A percentile compares a stretch with the other conserved stretches of the same genome.
Conservation (phyloP, 371 early-diverging fungal species). For the Lichtheimia hyalospora region DNA sequence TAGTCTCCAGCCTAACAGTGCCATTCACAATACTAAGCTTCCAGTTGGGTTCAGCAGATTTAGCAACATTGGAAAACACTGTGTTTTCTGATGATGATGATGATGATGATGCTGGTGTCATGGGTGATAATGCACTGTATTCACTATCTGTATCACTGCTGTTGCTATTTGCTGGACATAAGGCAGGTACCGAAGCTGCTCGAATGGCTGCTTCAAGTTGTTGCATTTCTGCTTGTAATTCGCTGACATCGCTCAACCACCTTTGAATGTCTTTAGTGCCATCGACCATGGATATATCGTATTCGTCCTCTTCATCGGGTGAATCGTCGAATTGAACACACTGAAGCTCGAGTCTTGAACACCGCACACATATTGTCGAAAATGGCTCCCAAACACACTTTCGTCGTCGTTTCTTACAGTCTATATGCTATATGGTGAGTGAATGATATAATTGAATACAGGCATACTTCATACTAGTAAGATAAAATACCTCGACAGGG, state of each 20-base stretch:
- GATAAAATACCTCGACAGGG: conserved; percentile 8
- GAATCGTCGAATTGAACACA: conserved; percentile 7
- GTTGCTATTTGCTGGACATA: not conserved
- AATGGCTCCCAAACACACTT: conserved; percentile 2
- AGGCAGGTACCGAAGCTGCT: not conserved
- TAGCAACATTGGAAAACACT: not conserved
- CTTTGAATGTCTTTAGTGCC: not conserved
- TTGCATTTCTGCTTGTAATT: conserved; percentile 1
- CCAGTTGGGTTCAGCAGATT: conserved; percentile 7
- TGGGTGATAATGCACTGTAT: not conserved
- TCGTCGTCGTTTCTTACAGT: conserved; percentile 10
- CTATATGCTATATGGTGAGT: not conserved
- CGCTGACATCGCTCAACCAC: not conserved
- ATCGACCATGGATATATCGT: conserved; percentile 1
- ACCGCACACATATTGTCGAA: conserved; percentile 7
- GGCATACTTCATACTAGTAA: not conserved
- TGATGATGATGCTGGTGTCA: not conserved
- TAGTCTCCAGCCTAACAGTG: conserved; percentile 8
- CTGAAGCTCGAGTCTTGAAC: conserved; percentile 3
- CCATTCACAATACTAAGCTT: conserved; percentile 16
- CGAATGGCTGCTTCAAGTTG: not conserved
- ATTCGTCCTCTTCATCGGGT: conserved; percentile 2
- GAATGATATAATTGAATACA: not conserved
- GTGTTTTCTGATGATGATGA: not conserved
- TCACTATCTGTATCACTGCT: not conserved